Conservation (phyloP, 768 basidiomycete species). For the Russula sp. region DNA sequence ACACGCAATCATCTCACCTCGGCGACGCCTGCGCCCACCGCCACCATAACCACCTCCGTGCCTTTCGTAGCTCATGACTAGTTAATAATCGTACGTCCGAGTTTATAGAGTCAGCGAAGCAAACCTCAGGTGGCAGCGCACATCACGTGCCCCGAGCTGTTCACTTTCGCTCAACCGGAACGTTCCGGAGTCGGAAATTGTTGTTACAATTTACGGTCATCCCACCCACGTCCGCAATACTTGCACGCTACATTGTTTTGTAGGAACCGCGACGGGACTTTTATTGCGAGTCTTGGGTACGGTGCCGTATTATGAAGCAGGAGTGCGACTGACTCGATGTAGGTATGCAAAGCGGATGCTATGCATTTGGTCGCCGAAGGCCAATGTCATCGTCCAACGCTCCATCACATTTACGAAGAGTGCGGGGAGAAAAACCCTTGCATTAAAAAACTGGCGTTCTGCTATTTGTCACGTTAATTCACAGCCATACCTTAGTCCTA, state of each 20-base stretch:
- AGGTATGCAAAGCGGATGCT: conserved; percentile 67
- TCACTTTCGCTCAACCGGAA: background rate
- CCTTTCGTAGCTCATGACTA: conserved; percentile 52
- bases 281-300: conserved; percentile 9
- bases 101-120: background rate
- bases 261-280: background rate
- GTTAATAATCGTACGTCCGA: background rate
- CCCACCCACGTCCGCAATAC: background rate
- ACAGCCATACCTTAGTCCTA: background rate
- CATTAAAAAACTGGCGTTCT: background rate
- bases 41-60: conserved; percentile 29
- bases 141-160: conserved; percentile 3
- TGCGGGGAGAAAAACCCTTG: background rate
- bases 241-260: background rate
- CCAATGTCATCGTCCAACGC: conserved; percentile 35
- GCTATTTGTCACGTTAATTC: background rate
- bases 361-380: conserved; percentile 53
- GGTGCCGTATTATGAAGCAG: conserved; percentile 23
- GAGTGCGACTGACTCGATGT: background rate
- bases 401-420: conserved; percentile 3
- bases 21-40: conserved; percentile 23
- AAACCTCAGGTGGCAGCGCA: background rate
- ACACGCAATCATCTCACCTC: conserved; percentile 22
- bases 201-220: background rate
- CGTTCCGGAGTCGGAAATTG: background rate